A percentile compares a stretch with the other conserved stretches of the same genome.
Evolutionary conservation across 2,329 filamentous ascomycete genomes (phyloP).

Genomic region (Trichophyton schoenleinii): DNA sequence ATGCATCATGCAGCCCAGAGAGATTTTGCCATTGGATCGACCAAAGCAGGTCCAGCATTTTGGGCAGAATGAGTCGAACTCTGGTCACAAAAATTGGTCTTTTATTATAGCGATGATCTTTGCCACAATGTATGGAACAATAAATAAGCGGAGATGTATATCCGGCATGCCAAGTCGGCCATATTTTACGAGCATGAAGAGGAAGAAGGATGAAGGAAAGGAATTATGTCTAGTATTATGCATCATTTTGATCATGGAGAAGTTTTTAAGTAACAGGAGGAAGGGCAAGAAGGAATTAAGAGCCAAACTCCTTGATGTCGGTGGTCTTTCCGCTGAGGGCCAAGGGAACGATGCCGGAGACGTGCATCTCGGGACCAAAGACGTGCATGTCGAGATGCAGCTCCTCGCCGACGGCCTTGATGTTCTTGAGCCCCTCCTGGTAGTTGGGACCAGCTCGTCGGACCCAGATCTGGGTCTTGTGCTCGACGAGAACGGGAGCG

Average conservation of each 20-base stretch:
- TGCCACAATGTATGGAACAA: no score
- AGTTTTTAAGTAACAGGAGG: background rate
- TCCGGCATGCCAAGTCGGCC: no score
- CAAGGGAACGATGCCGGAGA: slow-evolving; percentile 89
- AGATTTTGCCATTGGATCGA: no score
- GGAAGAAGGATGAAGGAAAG: background rate
- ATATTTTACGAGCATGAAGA: background rate
- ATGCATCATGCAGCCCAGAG: no score
- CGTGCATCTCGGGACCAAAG: slow-evolving; percentile 69
- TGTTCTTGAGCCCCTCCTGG: slow-evolving; percentile 99
- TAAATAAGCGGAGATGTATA: no score
- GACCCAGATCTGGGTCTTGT: slow-evolving; percentile 98
- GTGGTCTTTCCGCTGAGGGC: slow-evolving; percentile 58
- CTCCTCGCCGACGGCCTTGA: slow-evolving; percentile 92
- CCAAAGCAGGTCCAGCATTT: no score
- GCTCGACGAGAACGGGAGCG: slow-evolving; percentile 71
- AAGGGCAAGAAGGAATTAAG: slow-evolving; percentile 17
- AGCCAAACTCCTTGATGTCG: slow-evolving; percentile 48
- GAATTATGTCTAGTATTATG: background rate
- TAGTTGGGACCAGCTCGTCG: slow-evolving; percentile 87
- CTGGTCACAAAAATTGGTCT: no score
- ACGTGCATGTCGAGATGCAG: slow-evolving; percentile 92
- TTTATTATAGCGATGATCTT: no score
- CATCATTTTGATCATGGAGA: background rate
- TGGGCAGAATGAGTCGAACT: no score